Base-by-base conservation (phyloP, 257 asterid species). In the Sherardia arvensis region DNA sequence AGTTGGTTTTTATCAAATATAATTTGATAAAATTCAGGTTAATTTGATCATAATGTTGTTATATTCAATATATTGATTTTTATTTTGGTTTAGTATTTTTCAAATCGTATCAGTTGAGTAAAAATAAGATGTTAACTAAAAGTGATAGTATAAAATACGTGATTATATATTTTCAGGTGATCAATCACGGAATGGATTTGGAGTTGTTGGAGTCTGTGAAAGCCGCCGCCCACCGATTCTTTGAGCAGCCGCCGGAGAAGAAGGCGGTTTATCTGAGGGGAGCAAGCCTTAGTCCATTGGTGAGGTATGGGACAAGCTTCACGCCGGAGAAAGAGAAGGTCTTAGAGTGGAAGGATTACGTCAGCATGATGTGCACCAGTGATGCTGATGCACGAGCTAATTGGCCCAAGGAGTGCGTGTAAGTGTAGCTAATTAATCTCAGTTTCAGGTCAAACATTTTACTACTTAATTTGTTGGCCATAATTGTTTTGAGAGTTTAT, bases 341-440 rank as follows among this genome's bases (percentile, higher is more conserved):
- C 28, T 29, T 77, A 64, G 79, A 77, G 61, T 77, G 82, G 77
- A 77, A 67, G 62, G 82, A 73, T 55, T 67, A 66, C 48, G 28
- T 70, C 17, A 73, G 77, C 55, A 70, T 77, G 74, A 32, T 45
- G 7, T 77, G 70, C 32, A 73, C 79, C 36, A 70, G 53, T 58
- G 45, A 58, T 30, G 45, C 1, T 30, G 45, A 58, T 58, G 63
- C 63, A 14, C 2, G 8, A 28, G 8, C 20, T 18, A 2, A 29
- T 30, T 58, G 63, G 63, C 45, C 63, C 14, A n/a, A 49, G 10
- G 61, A 32, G 4, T 73, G 77, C 82, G 64, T 66, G 74, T 73
- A 77, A 61, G 69, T 51, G 5, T 7, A 7, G 3, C 26, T 51
- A 51, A 51, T n/a, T 51, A 51, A 51, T n/a, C 26, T 51, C 28